A percentile compares a stretch with the other conserved stretches of the same genome.
These are phyloP conservation scores for Goffeauzyma gilvescens DNA, from an alignment of 768 basidiomycete species.

Conservation along the genomic window DNA sequence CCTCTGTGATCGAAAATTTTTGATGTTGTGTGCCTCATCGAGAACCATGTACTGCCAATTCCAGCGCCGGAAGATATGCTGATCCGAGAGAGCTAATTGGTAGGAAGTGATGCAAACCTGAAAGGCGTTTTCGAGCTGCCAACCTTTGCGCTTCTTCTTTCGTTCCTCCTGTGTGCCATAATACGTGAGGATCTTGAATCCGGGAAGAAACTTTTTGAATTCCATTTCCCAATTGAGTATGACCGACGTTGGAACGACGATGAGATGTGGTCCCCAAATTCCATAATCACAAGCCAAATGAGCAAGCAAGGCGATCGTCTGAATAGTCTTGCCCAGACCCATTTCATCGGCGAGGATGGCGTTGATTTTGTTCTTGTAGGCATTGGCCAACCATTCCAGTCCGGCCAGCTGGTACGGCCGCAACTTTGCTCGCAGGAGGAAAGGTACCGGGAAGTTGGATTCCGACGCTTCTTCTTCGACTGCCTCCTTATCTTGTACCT, in stretches of 20 bases:
- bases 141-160: conserved; percentile 73
- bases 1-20: conserved; percentile 82
- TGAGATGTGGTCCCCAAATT: conserved; percentile 34
- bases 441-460: conserved; percentile 31
- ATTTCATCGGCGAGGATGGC: conserved; percentile 62
- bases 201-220: conserved; percentile 35
- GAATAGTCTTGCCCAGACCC: conserved; percentile 51
- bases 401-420: conserved; percentile 37
- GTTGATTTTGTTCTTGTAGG: conserved; percentile 35
- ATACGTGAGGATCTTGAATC: conserved; percentile 33
- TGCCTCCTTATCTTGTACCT: neutral
- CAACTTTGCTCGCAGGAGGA: conserved; percentile 35
- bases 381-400: conserved; percentile 36
- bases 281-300: conserved; percentile 34
- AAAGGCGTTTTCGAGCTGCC: conserved; percentile 73
- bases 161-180: conserved; percentile 55
- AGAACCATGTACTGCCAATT: conserved; percentile 91
- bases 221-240: conserved; percentile 36
- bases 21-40: conserved; percentile 95
- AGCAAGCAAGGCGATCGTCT: conserved; percentile 33
- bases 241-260: conserved; percentile 35
- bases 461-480: conserved; percentile 6
- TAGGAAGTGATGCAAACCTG: conserved; percentile 93
- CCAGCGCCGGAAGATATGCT: conserved; percentile 78
- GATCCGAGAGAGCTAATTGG: conserved; percentile 74